phyloP scores from a whole-genome alignment of 495 filamentous ascomycete species.

The Lophiotrema nucula region DNA sequence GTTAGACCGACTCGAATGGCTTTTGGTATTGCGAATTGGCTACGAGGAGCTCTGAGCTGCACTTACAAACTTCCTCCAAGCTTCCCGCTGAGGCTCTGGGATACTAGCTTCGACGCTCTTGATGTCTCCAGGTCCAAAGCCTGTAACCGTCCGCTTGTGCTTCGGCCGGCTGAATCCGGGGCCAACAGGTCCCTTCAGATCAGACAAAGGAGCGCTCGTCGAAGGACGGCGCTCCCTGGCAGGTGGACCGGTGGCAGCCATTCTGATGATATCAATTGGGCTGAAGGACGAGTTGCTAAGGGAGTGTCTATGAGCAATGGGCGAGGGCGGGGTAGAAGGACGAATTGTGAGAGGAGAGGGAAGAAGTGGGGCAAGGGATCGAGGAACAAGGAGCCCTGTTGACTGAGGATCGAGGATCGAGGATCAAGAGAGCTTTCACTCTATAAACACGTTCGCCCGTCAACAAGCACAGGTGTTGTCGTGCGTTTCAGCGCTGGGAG shows the following conservation, averaged over 20 bases:
- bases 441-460: no score
- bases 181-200: slow-evolving; percentile 76
- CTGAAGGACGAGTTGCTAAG: slow-evolving; percentile 15
- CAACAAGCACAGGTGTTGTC: no score
- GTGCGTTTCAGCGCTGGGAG: no score
- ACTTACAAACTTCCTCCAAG: slow-evolving; percentile 80
- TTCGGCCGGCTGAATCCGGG: slow-evolving; percentile 74
- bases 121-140: slow-evolving; percentile 85
- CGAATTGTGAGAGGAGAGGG: slow-evolving; percentile 9
- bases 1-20: neutral
- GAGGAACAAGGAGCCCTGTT: neutral
- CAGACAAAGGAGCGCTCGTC: slow-evolving; percentile 74
- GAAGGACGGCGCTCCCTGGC: slow-evolving; percentile 69
- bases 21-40: no score
- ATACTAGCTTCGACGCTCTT: slow-evolving; percentile 88
- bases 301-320: slow-evolving; percentile 10
- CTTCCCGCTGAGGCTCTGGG: slow-evolving; percentile 81
- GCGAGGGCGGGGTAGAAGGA: slow-evolving; percentile 25
- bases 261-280: slow-evolving; percentile 21
- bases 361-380: neutral
- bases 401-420: no score
- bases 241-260: slow-evolving; percentile 28
- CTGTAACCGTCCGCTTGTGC: slow-evolving; percentile 91
- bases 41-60: slow-evolving; percentile 4
- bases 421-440: no score